Conservation (phyloP, 805 yeast species). For the Candida silvatica region DNA sequence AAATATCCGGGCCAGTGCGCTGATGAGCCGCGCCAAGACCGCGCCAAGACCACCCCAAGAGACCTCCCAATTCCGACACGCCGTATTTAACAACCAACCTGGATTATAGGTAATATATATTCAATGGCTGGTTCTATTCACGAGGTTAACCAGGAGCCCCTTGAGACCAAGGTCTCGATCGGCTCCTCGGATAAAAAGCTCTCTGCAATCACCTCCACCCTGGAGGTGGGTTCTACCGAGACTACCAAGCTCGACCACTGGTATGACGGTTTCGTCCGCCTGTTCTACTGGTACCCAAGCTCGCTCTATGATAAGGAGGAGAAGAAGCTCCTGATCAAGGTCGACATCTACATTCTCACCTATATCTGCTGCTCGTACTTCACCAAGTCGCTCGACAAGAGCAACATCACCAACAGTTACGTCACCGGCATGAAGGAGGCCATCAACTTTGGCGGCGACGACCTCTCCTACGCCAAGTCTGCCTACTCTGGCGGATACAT, state of each 20-base stretch:
- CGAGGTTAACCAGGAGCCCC: too few relatives aligned
- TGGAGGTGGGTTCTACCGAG: conserved; percentile 23
- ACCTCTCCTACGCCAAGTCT: conserved; percentile 50
- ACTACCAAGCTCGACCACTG: conserved; percentile 30
- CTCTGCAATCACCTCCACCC: background rate
- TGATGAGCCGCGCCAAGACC: too few relatives aligned
- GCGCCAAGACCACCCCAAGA: too few relatives aligned
- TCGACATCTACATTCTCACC: conserved; percentile 47
- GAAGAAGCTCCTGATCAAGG: conserved; percentile 37
- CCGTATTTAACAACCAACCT: too few relatives aligned
- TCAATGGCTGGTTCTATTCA: too few relatives aligned
- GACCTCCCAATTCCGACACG: too few relatives aligned
- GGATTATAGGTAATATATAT: too few relatives aligned
- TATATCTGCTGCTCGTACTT: conserved; percentile 56
- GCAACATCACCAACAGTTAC: conserved; percentile 55
- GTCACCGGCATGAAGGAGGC: conserved; percentile 56
- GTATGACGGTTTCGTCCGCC: conserved; percentile 49
- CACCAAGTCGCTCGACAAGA: conserved; percentile 36
- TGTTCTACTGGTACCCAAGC: conserved; percentile 35
- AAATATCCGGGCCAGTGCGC: too few relatives aligned
- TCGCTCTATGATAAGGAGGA: conserved; percentile 29
- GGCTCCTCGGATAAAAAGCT: background rate
- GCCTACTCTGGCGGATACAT: conserved; percentile 34
- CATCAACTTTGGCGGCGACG: conserved; percentile 52
- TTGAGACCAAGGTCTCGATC: too few relatives aligned